A percentile compares a stretch with the other conserved stretches of the same genome.
phyloP scores from a whole-genome alignment of 768 basidiomycete species.

The Pisolithus orientalis region DNA sequence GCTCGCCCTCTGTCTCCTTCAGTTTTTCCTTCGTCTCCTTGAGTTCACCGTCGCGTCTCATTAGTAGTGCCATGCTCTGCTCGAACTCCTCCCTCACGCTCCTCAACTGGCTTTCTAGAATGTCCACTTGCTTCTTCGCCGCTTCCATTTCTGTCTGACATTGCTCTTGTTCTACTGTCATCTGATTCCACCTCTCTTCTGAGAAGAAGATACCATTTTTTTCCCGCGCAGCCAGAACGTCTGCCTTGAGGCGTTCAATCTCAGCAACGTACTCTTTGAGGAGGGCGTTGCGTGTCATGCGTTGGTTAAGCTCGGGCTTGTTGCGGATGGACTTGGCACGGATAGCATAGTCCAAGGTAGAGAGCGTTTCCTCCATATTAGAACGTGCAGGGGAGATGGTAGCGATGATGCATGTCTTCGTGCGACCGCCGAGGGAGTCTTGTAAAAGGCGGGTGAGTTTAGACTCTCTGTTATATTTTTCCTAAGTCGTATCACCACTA shows the following conservation, averaged over 20 bases:
- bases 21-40: slow-evolving; percentile 53
- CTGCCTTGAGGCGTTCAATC: slow-evolving; percentile 88
- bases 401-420: slow-evolving; percentile 96
- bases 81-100: slow-evolving; percentile 87
- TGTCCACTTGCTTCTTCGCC: slow-evolving; percentile 73
- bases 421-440: slow-evolving; percentile 97
- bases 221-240: slow-evolving; percentile 85
- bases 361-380: slow-evolving; percentile 95
- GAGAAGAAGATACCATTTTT: slow-evolving; percentile 96
- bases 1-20: slow-evolving; percentile 40
- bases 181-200: slow-evolving; percentile 83
- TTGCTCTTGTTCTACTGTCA: slow-evolving; percentile 71
- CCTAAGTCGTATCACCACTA: not conserved
- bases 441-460: slow-evolving; percentile 96
- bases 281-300: slow-evolving; percentile 87
- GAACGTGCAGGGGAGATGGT: slow-evolving; percentile 91
- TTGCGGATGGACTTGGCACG: slow-evolving; percentile 94
- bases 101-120: slow-evolving; percentile 76
- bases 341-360: slow-evolving; percentile 94
- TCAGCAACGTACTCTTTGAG: slow-evolving; percentile 91
- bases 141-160: slow-evolving; percentile 75
- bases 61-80: slow-evolving; percentile 73
- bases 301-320: slow-evolving; percentile 91
- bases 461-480: slow-evolving; percentile 61
- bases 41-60: slow-evolving; percentile 72